These are phyloP conservation scores for Aspergillus nidulans DNA, from an alignment of 495 filamentous ascomycete species.

Conservation along the genomic window DNA sequence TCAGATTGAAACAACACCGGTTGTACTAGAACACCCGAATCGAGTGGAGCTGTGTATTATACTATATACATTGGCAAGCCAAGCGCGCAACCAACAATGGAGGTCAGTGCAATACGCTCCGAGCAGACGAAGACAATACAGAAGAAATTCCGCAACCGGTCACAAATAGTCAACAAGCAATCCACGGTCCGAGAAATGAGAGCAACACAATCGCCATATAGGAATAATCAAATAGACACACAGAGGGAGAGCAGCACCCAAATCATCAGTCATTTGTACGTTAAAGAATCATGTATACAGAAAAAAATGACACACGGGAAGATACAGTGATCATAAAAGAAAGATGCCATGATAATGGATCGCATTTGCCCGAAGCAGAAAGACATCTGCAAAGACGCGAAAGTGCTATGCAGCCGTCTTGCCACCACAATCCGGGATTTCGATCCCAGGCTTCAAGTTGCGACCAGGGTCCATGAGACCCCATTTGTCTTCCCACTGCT, in stretches of 20 bases:
- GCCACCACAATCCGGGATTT: constrained; percentile 84
- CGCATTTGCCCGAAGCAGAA: too few species aligned
- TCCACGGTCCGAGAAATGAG: background rate
- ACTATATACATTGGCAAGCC: too few species aligned
- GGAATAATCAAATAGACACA: background rate
- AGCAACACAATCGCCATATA: background rate
- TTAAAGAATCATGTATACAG: constrained; percentile 13
- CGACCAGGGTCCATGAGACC: constrained; percentile 84
- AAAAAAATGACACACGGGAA: background rate
- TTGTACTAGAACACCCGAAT: too few species aligned
- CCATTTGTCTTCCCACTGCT: constrained; percentile 96
- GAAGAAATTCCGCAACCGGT: too few species aligned
- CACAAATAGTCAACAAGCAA: too few species aligned
- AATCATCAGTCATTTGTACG: constrained; percentile 16
- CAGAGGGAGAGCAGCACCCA: background rate
- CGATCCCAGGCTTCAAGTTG: constrained; percentile 78
- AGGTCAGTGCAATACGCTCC: too few species aligned
- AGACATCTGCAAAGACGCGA: too few species aligned
- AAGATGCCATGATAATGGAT: background rate
- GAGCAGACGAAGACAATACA: too few species aligned
- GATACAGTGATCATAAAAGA: background rate
- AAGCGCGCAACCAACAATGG: too few species aligned
- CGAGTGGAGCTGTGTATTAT: too few species aligned
- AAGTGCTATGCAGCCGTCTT: constrained; percentile 50
- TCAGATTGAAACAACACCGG: too few species aligned